Evolutionary conservation across 139 green algal species (phyloP).

Genomic region (Chlamydomonas schloesseri): DNA sequence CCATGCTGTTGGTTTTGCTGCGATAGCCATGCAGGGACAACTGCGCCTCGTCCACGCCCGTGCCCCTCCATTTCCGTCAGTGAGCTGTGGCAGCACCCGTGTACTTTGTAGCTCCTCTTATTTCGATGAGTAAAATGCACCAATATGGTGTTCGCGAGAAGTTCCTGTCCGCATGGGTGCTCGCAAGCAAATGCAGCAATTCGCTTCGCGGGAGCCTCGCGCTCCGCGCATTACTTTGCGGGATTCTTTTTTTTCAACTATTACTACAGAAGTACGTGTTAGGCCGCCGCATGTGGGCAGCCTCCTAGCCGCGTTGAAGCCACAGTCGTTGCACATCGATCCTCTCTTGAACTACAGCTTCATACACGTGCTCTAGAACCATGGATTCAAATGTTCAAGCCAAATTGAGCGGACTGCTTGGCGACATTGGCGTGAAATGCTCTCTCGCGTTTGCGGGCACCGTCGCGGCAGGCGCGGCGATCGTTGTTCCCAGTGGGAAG

Average conservation of each 20-base stretch:
- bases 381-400: conserved; percentile 3
- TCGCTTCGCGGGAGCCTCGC: too few relatives aligned
- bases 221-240: too few relatives aligned
- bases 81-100: too few relatives aligned
- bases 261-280: too few relatives aligned
- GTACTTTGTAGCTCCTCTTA: too few relatives aligned
- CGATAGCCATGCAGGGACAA: conserved; percentile 12
- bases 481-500: conserved; percentile 56
- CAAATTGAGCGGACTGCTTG: neutral
- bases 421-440: conserved; percentile 48
- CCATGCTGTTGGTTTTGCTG: conserved; percentile 23
- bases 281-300: too few relatives aligned
- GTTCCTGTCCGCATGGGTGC: too few relatives aligned
- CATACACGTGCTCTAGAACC: neutral
- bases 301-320: too few relatives aligned
- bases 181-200: too few relatives aligned
- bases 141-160: too few relatives aligned
- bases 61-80: conserved; percentile 34
- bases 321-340: neutral
- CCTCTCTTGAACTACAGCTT: neutral
- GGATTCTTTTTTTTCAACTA: too few relatives aligned
- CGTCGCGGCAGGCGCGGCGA: conserved; percentile 32
- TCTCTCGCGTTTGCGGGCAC: conserved; percentile 37
- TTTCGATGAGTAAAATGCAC: too few relatives aligned
- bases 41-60: conserved; percentile 5